Percentiles rank a stretch among this genome's conserved stretches.
Evolutionary conservation across 2,329 filamentous ascomycete genomes (phyloP).

Genomic region (Aspergillus hiratsukae): DNA sequence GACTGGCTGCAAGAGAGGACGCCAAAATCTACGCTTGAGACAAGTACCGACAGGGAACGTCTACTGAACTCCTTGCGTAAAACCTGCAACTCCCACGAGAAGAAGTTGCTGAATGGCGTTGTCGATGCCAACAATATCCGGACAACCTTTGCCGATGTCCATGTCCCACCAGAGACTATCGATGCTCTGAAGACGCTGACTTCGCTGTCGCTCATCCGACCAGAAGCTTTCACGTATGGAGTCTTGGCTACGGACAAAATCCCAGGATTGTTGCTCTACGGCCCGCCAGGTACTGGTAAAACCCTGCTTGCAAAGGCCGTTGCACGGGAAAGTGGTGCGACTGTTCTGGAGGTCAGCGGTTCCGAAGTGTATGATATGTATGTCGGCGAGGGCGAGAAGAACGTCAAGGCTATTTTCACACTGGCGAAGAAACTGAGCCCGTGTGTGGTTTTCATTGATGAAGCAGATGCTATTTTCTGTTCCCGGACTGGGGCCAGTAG

Average conservation of each 20-base stretch:
- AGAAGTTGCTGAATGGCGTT: conserved; percentile 74
- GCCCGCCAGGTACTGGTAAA: conserved; percentile 69
- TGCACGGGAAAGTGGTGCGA: conserved; percentile 62
- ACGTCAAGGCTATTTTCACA: conserved; percentile 85
- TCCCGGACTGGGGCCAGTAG: conserved; percentile 61
- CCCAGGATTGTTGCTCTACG: conserved; percentile 81
- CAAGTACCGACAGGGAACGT: conserved; percentile 34
- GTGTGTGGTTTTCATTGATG: conserved; percentile 93
- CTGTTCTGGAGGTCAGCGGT: conserved; percentile 76
- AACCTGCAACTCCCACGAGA: conserved; percentile 71
- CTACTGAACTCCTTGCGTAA: conserved; percentile 49
- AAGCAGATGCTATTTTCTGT: conserved; percentile 88
- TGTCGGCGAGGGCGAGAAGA: conserved; percentile 94
- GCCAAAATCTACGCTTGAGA: conserved; percentile 26
- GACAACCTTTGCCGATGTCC: conserved; percentile 83
- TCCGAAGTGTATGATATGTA: conserved; percentile 95
- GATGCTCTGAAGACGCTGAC: conserved; percentile 86
- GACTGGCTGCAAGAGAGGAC: conserved; percentile 34
- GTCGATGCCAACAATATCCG: conserved; percentile 76
- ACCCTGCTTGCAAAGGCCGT: conserved; percentile 61
- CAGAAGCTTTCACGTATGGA: conserved; percentile 94
- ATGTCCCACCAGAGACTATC: conserved; percentile 75
- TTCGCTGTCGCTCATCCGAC: conserved; percentile 76
- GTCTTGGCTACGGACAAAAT: conserved; percentile 88
- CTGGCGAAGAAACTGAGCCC: conserved; percentile 87